Conservation (phyloP, 176 grass and related monocot genomes). For the Bonia amplexicaulis region DNA sequence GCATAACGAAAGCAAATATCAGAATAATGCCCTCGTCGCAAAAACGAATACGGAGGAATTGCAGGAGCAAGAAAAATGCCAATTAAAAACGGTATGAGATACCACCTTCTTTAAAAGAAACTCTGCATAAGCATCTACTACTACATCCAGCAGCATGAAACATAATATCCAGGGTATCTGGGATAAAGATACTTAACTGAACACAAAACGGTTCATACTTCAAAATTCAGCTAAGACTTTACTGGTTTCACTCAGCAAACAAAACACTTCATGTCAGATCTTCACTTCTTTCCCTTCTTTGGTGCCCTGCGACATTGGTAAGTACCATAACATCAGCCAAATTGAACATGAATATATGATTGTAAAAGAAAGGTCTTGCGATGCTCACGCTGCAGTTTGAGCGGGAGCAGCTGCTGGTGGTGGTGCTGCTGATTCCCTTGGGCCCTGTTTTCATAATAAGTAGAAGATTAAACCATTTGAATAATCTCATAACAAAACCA, state of each 20-base stretch:
- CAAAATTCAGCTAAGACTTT: constrained; percentile 41
- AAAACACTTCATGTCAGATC: background rate
- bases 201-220: constrained; percentile 36
- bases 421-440: constrained; percentile 23
- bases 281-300: constrained; percentile 63
- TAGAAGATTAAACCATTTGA: background rate
- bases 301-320: constrained; percentile 24
- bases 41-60: background rate
- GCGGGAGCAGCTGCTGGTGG: constrained; percentile 17
- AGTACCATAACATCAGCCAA: background rate
- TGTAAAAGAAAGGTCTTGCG: background rate
- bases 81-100: background rate
- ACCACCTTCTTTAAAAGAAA: background rate
- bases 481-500: background rate
- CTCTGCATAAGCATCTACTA: constrained; percentile 31
- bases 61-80: background rate
- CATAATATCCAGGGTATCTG: constrained; percentile 28
- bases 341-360: background rate
- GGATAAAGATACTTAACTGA: constrained; percentile 19
- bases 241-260: constrained; percentile 22
- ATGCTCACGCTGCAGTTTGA: constrained; percentile 39
- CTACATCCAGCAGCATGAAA: constrained; percentile 27
- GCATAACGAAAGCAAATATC: background rate
- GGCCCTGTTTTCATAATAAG: constrained; percentile 34
- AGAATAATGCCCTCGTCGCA: background rate